These are phyloP conservation scores for Xylariaceae sp. DNA, from an alignment of 2,329 filamentous ascomycete species.

Conservation along the genomic window DNA sequence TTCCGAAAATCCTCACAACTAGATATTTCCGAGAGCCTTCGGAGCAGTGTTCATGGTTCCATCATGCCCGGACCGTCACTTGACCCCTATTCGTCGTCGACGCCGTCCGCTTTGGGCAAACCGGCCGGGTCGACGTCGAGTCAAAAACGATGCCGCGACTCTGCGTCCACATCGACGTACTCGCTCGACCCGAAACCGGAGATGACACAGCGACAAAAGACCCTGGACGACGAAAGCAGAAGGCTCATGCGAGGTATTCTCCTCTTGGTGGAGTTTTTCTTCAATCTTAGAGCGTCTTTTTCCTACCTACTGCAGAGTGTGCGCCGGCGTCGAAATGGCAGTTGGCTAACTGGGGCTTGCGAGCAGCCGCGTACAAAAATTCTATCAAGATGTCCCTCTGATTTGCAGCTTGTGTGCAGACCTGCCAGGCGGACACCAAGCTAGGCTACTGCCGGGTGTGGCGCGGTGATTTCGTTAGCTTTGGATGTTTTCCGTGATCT, in stretches of 20 bases:
- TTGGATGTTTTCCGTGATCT: too few relatives aligned
- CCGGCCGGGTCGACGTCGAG: constrained; percentile 1
- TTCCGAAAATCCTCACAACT: too few relatives aligned
- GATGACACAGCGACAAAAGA: not conserved
- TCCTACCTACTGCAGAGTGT: not conserved
- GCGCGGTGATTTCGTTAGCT: too few relatives aligned
- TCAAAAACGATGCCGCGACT: constrained; percentile 7
- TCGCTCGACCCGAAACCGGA: constrained; percentile 16
- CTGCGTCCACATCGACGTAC: constrained; percentile 16
- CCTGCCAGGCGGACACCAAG: too few relatives aligned
- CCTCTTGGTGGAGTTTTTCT: not conserved
- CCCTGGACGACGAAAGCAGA: constrained; percentile 10
- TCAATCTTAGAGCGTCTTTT: not conserved
- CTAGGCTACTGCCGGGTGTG: too few relatives aligned
- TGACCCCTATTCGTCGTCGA: not conserved
- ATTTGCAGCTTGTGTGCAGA: not conserved
- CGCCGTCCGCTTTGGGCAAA: constrained; percentile 3
- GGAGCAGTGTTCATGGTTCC: constrained; percentile 7
- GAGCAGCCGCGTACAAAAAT: constrained; percentile 17
- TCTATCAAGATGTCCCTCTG: constrained; percentile 14
- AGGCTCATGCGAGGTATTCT: constrained; percentile 11
- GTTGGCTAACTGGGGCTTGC: not conserved
- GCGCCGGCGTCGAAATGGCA: too few relatives aligned
- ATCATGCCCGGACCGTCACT: constrained; percentile 12
- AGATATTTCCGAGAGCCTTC: too few relatives aligned